Evolutionary conservation across 345 rosid species (phyloP).

Genomic region (Brassica incana): DNA sequence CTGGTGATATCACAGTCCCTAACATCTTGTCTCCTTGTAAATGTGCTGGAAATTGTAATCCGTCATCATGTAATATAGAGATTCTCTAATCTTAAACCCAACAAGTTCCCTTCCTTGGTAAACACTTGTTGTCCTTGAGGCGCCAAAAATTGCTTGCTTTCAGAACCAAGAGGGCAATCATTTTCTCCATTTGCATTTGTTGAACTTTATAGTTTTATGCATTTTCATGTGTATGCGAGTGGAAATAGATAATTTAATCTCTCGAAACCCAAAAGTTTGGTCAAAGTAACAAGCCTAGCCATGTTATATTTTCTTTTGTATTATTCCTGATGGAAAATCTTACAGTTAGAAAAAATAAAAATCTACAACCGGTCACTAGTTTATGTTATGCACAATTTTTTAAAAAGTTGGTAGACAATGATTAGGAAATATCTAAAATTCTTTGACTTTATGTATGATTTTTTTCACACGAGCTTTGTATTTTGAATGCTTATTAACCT

Average conservation of each 20-base stretch:
- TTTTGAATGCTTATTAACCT: background rate
- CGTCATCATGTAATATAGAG: constrained; percentile 14
- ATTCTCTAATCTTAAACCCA: constrained; percentile 23
- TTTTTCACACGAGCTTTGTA: background rate
- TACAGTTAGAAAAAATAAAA: too few relatives aligned
- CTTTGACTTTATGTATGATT: background rate
- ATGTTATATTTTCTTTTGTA: too few relatives aligned
- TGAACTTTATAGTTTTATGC: constrained; percentile 3
- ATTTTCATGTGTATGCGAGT: constrained; percentile 14
- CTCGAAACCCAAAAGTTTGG: too few relatives aligned
- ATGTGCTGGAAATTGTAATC: constrained; percentile 24
- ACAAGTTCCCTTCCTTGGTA: constrained; percentile 2
- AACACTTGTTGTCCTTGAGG: constrained; percentile 17
- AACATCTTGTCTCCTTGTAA: constrained; percentile 15
- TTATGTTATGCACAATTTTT: too few relatives aligned
- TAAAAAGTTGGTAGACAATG: background rate
- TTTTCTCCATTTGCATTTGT: constrained; percentile 27
- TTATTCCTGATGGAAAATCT: too few relatives aligned
- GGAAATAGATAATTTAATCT: background rate
- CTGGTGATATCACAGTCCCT: constrained; percentile 22
- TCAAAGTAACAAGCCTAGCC: too few relatives aligned
- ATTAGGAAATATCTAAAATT: background rate
- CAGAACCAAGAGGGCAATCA: constrained; percentile 28
- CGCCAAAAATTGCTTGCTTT: constrained; percentile 28
- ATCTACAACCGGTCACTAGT: too few relatives aligned